These are phyloP conservation scores for Leccinum uliginosum DNA, from an alignment of 768 basidiomycete genomes.

Conservation along the genomic window DNA sequence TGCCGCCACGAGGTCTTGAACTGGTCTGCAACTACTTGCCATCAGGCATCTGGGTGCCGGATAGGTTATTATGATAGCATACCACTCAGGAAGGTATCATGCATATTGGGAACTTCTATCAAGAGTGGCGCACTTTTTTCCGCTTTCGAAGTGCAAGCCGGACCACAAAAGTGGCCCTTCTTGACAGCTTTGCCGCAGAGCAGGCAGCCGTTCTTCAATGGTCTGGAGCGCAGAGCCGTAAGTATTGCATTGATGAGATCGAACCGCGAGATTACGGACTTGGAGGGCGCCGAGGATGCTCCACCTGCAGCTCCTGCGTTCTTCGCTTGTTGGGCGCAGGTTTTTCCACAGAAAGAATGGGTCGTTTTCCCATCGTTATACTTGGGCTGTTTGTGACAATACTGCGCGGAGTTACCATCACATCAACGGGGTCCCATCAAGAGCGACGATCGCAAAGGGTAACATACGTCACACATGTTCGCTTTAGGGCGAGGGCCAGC, in stretches of 20 bases:
- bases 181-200: constrained; percentile 58
- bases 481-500: constrained; percentile 23
- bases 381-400: constrained; percentile 58
- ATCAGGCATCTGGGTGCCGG: not conserved
- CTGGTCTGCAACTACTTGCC: constrained; percentile 52
- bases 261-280: constrained; percentile 26
- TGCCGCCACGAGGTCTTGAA: constrained; percentile 72
- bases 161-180: constrained; percentile 61
- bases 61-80: constrained; percentile 17
- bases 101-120: constrained; percentile 54
- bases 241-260: constrained; percentile 28
- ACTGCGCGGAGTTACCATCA: constrained; percentile 32
- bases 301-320: constrained; percentile 24
- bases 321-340: constrained; percentile 50
- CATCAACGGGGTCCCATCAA: not conserved
- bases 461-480: constrained; percentile 50
- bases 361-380: constrained; percentile 52
- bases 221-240: constrained; percentile 30
- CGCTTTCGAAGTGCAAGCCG: constrained; percentile 50
- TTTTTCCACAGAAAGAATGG: constrained; percentile 61
- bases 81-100: constrained; percentile 67
- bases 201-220: constrained; percentile 46
- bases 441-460: constrained; percentile 6
- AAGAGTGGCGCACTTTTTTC: constrained; percentile 52
- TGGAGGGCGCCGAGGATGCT: constrained; percentile 22